phyloP scores from a whole-genome alignment of 1,284 basidiomycete species.

The Ustilago crameri region DNA sequence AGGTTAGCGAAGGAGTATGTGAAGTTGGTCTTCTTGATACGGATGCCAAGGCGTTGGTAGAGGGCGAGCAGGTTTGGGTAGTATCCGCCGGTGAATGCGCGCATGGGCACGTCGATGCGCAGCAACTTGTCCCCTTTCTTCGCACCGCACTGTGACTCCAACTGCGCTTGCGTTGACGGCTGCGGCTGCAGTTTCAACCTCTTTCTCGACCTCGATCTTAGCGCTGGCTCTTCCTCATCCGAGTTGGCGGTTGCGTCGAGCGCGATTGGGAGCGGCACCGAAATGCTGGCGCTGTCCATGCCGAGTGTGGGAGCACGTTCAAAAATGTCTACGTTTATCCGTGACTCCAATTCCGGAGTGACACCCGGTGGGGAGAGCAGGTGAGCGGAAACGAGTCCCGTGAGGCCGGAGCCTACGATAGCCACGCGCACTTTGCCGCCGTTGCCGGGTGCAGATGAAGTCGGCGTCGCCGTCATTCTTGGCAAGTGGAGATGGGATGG shows the following conservation, averaged over 20 bases:
- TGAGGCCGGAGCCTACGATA: constrained; percentile 87
- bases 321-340: constrained; percentile 50
- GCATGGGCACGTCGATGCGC: constrained; percentile 66
- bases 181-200: not conserved
- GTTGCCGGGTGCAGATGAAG: not conserved
- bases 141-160: no score
- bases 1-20: constrained; percentile 58
- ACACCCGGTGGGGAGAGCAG: constrained; percentile 75
- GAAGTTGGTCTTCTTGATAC: constrained; percentile 47
- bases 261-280: constrained; percentile 28
- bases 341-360: not conserved
- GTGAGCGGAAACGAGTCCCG: constrained; percentile 84
- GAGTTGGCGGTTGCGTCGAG: not conserved
- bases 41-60: constrained; percentile 53
- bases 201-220: not conserved
- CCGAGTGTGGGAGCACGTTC: constrained; percentile 58
- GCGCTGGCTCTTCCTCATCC: not conserved
- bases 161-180: not conserved
- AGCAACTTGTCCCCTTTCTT: constrained; percentile 2
- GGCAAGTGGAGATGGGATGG: not conserved
- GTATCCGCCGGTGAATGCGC: constrained; percentile 65
- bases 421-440: constrained; percentile 72
- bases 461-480: not conserved
- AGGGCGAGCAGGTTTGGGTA: constrained; percentile 61
- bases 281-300: constrained; percentile 63